Evolutionary conservation across 495 filamentous ascomycete genomes (phyloP).

Genomic region (Penicillium canariense): DNA sequence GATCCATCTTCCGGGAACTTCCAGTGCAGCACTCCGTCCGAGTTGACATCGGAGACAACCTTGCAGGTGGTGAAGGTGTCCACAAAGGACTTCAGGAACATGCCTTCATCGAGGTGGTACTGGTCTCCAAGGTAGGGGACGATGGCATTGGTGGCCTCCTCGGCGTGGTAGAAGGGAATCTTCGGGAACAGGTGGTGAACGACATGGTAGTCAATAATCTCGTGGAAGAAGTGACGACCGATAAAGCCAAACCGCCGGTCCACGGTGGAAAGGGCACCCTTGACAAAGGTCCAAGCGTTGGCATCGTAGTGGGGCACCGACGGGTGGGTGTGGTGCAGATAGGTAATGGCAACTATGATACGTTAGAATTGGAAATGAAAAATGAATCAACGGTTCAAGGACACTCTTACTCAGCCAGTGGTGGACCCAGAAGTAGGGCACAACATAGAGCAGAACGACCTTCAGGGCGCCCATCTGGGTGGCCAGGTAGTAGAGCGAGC

Average conservation of each 20-base stretch:
- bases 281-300: slow-evolving; percentile 78
- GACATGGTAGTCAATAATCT: slow-evolving; percentile 90
- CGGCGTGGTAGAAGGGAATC: slow-evolving; percentile 90
- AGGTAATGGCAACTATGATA: slow-evolving; percentile 73
- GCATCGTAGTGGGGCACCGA: slow-evolving; percentile 78
- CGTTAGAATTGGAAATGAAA: neutral
- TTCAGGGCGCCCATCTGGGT: slow-evolving; percentile 50
- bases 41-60: slow-evolving; percentile 16
- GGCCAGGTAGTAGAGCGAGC: slow-evolving; percentile 41
- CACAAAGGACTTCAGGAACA: slow-evolving; percentile 20
- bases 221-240: slow-evolving; percentile 81
- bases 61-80: slow-evolving; percentile 23
- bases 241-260: slow-evolving; percentile 90
- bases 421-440: slow-evolving; percentile 60
- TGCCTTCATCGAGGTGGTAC: slow-evolving; percentile 51
- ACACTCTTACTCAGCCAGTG: slow-evolving; percentile 54
- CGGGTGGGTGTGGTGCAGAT: slow-evolving; percentile 87
- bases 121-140: slow-evolving; percentile 77
- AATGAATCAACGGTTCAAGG: neutral
- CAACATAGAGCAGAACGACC: slow-evolving; percentile 48
- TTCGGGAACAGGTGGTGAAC: slow-evolving; percentile 82
- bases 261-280: slow-evolving; percentile 82
- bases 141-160: slow-evolving; percentile 83
- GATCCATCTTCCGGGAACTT: slow-evolving; percentile 2
- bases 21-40: slow-evolving; percentile 22